Conservation (phyloP, 805 yeast species). For the Starmerella kuoi region DNA sequence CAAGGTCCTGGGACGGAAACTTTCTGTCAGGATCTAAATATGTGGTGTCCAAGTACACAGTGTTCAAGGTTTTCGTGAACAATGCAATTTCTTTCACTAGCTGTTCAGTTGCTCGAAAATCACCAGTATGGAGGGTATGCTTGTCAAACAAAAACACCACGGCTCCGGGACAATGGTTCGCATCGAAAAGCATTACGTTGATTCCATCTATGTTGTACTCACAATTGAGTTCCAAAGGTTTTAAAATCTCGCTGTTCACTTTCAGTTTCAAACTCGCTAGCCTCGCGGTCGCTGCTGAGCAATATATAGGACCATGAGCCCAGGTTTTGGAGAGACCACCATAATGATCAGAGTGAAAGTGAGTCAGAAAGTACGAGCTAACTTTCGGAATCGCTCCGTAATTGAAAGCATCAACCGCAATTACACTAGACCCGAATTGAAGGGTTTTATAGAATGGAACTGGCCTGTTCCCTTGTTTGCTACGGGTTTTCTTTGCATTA, state of each 20-base stretch:
- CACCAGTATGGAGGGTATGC: conserved; percentile 71
- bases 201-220: conserved; percentile 32
- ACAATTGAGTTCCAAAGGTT: conserved; percentile 33
- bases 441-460: conserved; percentile 29
- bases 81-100: conserved; percentile 32
- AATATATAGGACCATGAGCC: conserved; percentile 59
- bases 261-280: conserved; percentile 45
- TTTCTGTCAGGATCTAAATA: conserved; percentile 62
- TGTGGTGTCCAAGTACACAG: conserved; percentile 78
- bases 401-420: conserved; percentile 33
- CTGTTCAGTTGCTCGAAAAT: conserved; percentile 56
- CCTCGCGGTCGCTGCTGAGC: conserved; percentile 57
- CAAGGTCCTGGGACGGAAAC: conserved; percentile 66
- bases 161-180: conserved; percentile 97
- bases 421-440: conserved; percentile 21
- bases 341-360: conserved; percentile 91
- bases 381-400: conserved; percentile 29
- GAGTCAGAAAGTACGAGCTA: conserved; percentile 33
- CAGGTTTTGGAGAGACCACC: conserved; percentile 72
- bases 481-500: neutral
- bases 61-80: conserved; percentile 25
- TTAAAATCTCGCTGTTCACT: conserved; percentile 36
- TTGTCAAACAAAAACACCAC: conserved; percentile 61
- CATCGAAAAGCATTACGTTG: conserved; percentile 56
- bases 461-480: neutral